phyloP scores from a whole-genome alignment of 371 early-diverging fungal genomes.

The Catenaria anguillulae region DNA sequence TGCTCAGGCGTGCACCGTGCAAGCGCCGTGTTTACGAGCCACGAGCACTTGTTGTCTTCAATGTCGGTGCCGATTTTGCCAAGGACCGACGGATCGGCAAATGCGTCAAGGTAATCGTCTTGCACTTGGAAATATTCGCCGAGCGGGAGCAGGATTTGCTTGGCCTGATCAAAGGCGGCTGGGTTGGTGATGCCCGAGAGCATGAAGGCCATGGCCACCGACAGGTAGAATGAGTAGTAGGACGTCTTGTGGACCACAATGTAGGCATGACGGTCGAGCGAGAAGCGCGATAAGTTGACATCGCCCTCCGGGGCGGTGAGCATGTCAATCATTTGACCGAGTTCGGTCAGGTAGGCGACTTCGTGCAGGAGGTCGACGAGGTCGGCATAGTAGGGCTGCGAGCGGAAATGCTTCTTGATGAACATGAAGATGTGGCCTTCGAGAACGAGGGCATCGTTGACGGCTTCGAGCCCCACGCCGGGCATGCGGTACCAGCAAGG shows the following conservation, averaged over 20 bases:
- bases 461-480: constrained; percentile 75
- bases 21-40: constrained; percentile 88
- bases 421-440: constrained; percentile 78
- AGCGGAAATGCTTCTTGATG: constrained; percentile 79
- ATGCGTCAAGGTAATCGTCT: constrained; percentile 93
- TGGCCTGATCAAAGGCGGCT: constrained; percentile 59
- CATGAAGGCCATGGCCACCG: constrained; percentile 83
- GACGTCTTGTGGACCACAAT: constrained; percentile 96
- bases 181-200: constrained; percentile 66
- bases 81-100: constrained; percentile 72
- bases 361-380: constrained; percentile 87
- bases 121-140: constrained; percentile 96
- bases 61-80: constrained; percentile 98
- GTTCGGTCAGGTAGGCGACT: constrained; percentile 85
- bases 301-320: constrained; percentile 90
- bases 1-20: constrained; percentile 57
- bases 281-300: constrained; percentile 76
- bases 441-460: constrained; percentile 89
- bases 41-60: constrained; percentile 96
- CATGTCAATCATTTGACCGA: constrained; percentile 92
- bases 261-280: constrained; percentile 74
- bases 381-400: constrained; percentile 65
- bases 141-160: constrained; percentile 71
- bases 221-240: constrained; percentile 97
- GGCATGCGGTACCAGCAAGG: constrained; percentile 86